Evolutionary conservation across 2,329 filamentous ascomycete species (phyloP).

Genomic region (Aspergillus melleus): DNA sequence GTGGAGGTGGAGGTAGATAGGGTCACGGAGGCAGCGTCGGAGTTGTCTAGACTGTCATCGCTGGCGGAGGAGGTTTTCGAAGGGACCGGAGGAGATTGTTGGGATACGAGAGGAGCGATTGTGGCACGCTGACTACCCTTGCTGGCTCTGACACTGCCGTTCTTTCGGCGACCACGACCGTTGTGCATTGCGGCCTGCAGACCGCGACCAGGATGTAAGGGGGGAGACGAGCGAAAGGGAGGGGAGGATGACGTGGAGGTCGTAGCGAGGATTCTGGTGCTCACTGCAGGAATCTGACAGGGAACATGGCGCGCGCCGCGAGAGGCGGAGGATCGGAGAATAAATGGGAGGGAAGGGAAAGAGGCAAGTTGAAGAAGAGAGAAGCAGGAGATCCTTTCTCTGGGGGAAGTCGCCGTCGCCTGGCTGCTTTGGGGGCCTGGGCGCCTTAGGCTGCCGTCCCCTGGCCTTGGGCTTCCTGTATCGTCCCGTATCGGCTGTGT

Average conservation of each 20-base stretch:
- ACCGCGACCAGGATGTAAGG: slow-evolving; percentile 10
- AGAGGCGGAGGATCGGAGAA: neutral
- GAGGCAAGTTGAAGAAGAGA: neutral
- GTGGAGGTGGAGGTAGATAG: slow-evolving; percentile 27
- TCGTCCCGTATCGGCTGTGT: too few species aligned
- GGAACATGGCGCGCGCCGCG: neutral
- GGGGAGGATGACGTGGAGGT: neutral
- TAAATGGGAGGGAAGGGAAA: neutral
- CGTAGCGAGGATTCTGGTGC: neutral
- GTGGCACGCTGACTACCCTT: slow-evolving; percentile 28
- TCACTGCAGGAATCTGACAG: neutral
- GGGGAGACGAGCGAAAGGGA: slow-evolving; percentile 17
- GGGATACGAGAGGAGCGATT: slow-evolving; percentile 28
- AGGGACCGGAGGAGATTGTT: slow-evolving; percentile 19
- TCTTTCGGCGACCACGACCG: slow-evolving; percentile 27
- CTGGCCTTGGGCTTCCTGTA: too few species aligned
- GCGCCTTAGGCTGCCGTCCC: too few species aligned
- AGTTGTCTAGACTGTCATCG: slow-evolving; percentile 29
- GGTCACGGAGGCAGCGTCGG: slow-evolving; percentile 26
- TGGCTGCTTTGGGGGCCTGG: neutral
- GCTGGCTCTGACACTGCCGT: slow-evolving; percentile 30
- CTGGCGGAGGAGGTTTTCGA: slow-evolving; percentile 18
- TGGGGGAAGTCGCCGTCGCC: neutral
- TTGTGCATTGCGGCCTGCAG: slow-evolving; percentile 18
- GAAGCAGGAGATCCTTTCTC: neutral